phyloP scores from a whole-genome alignment of 2,329 filamentous ascomycete species.

The Ophiostoma angusticollis region DNA sequence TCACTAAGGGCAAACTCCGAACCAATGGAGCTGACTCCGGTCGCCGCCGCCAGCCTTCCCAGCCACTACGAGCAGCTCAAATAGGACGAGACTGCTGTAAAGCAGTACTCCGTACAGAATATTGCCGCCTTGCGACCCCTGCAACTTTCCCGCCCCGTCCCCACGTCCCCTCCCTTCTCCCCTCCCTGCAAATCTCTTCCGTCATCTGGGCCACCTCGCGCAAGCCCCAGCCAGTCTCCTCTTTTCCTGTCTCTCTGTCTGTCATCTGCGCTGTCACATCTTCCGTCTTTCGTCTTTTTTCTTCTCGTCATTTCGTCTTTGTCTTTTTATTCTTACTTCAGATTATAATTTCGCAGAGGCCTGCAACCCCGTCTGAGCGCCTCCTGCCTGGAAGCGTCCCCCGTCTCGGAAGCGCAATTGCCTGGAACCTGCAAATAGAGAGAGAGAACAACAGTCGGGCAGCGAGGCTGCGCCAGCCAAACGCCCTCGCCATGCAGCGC shows the following conservation, averaged over 20 bases:
- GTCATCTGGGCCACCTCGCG: too few relatives aligned
- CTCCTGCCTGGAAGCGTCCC: not conserved
- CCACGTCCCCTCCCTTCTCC: not conserved
- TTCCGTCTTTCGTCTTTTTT: not conserved
- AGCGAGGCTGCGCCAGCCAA: conserved; percentile 2
- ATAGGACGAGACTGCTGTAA: too few relatives aligned
- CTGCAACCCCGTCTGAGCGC: not conserved
- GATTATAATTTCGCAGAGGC: not conserved
- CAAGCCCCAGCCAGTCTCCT: too few relatives aligned
- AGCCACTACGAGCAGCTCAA: too few relatives aligned
- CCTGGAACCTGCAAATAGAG: not conserved
- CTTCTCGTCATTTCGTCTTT: not conserved
- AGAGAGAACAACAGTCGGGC: not conserved
- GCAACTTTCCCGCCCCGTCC: too few relatives aligned
- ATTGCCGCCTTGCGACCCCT: too few relatives aligned
- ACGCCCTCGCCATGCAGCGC: conserved; percentile 27
- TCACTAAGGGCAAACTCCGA: too few relatives aligned
- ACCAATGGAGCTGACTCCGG: too few relatives aligned
- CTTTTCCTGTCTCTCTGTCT: not conserved
- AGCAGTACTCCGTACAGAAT: too few relatives aligned
- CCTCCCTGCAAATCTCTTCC: not conserved
- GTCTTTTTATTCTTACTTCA: not conserved
- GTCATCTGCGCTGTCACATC: too few relatives aligned
- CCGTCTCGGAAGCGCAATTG: too few relatives aligned
- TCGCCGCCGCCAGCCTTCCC: too few relatives aligned